Evolutionary conservation across 495 filamentous ascomycete genomes (phyloP), one percentile per base, ranked within the genome.

Genomic region (Talaromyces nanjingensis): DNA sequence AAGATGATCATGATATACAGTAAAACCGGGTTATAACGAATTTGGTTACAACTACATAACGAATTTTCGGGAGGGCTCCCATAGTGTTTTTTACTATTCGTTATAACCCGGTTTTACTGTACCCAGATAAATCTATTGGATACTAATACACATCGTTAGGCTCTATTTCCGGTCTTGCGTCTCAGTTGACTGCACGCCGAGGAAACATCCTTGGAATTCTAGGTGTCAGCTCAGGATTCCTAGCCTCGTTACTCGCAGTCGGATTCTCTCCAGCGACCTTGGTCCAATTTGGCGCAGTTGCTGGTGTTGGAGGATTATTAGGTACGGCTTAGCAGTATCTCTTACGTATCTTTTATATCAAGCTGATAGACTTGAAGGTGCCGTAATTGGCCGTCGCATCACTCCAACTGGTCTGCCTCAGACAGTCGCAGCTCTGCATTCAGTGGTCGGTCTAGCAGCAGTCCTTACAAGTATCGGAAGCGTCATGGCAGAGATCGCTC

Each of bases 391-490:
- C n/a, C 87, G 89, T 64, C 84, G 89, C 59, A 92, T 92, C 63
- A 92, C 89, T 5, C 87, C 89, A 7, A 92, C 89, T 14, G 88
- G 89, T 63, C 82, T 93, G 37, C 90, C 90, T 3, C 90, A 92
- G 69, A 93, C 89, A 0, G 89, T 92, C 3, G 90, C 90, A 16
- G 89, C 89, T 0, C 72, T 93, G 49, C 90, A 92, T 70, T 92
- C 89, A 0, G 90, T 93, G 8, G 90, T 93, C 33, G 90, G 90
- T 69, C 77, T 93, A 8, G 89, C 89, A 12, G 90, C 90, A 4
- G 90, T 93, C 11, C 71, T 93, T 65, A 93, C 90, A 29, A 91
- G 88, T 71, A 87, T 91, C 63, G 90, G 89, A 42, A 91, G 89
- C 65, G 89, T 92, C 18, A 82, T 93, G 82, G 86, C 84, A 27